Evolutionary conservation across 202 grass and related monocot species (phyloP).

Genomic region (Digitaria exilis): DNA sequence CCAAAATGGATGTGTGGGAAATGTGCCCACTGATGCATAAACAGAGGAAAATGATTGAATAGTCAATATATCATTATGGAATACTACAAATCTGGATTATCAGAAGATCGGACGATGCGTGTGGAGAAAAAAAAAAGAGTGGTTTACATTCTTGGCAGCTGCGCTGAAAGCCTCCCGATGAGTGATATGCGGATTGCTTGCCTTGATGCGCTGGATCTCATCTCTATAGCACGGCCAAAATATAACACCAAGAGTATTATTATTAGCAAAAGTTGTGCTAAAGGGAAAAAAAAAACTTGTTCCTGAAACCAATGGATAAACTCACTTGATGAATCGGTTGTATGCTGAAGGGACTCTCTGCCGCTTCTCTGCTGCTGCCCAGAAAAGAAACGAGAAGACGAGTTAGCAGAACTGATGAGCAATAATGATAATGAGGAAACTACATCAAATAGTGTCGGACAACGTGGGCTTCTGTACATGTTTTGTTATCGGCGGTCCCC

Average conservation of each 20-base stretch:
- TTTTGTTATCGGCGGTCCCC: neutral
- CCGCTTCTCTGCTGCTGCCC: constrained; percentile 81
- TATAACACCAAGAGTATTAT: neutral
- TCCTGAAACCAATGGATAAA: neutral
- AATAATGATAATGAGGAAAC: neutral
- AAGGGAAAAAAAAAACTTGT: neutral
- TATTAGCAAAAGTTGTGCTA: neutral
- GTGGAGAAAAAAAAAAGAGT: neutral
- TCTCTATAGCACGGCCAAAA: constrained; percentile 50
- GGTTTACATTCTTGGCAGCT: constrained; percentile 94
- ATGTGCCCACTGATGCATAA: constrained; percentile 72
- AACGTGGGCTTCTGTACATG: neutral
- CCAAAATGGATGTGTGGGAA: constrained; percentile 88
- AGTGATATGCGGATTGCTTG: constrained; percentile 86
- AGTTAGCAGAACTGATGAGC: neutral
- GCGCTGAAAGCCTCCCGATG: constrained; percentile 99
- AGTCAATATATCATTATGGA: neutral
- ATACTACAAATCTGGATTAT: neutral
- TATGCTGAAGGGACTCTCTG: constrained; percentile 97
- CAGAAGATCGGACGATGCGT: neutral
- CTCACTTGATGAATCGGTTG: constrained; percentile 99
- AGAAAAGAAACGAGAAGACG: neutral
- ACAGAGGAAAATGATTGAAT: neutral
- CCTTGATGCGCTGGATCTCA: constrained; percentile 99
- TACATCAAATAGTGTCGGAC: neutral